These are phyloP conservation scores for Cupressus sempervirens DNA, from an alignment of 75 land plant genomes.

Conservation along the genomic window DNA sequence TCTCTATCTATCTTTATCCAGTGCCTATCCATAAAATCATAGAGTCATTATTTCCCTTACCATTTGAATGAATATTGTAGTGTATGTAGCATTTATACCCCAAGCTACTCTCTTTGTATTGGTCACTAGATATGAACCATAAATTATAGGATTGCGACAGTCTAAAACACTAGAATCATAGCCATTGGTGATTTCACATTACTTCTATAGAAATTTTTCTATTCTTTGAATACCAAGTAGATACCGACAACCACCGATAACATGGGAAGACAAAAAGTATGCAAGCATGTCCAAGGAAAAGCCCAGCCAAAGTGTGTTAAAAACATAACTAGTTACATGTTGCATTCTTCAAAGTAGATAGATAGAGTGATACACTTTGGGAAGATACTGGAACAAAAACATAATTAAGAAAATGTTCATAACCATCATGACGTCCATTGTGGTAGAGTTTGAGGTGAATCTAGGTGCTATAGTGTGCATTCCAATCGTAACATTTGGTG, in stretches of 20 bases:
- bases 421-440: slow-evolving; percentile 29
- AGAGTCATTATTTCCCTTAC: too few species aligned
- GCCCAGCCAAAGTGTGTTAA: slow-evolving; percentile 92
- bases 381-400: slow-evolving; percentile 81
- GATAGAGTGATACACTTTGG: slow-evolving; percentile 77
- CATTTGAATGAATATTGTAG: too few species aligned
- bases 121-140: slow-evolving; percentile 22
- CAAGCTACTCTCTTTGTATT: slow-evolving; percentile 23
- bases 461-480: too few species aligned
- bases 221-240: slow-evolving; percentile 74
- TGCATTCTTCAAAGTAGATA: slow-evolving; percentile 66
- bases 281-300: slow-evolving; percentile 75
- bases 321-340: slow-evolving; percentile 71
- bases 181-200: slow-evolving; percentile 31
- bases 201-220: slow-evolving; percentile 50
- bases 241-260: slow-evolving; percentile 95
- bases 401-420: slow-evolving; percentile 68
- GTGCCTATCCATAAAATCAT: too few species aligned
- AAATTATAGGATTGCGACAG: slow-evolving; percentile 56
- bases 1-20: too few species aligned
- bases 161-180: slow-evolving; percentile 46
- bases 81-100: slow-evolving; percentile 31
- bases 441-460: too few species aligned
- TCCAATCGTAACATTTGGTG: too few species aligned
- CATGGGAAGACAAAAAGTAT: slow-evolving; percentile 88